phyloP scores from a whole-genome alignment of 257 asterid species.

The Lantana camara region DNA sequence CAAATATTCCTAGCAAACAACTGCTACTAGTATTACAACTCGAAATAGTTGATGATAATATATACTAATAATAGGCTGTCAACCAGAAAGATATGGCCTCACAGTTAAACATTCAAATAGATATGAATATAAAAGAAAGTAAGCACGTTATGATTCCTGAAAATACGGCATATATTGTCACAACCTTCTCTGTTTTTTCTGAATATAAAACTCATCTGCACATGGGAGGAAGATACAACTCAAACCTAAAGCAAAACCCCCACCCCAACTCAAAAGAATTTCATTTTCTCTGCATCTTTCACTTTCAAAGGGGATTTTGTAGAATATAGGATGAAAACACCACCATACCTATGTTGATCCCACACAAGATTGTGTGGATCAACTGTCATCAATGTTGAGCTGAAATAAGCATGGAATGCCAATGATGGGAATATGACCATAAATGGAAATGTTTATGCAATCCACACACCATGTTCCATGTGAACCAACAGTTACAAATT shows the following conservation, averaged over 20 bases:
- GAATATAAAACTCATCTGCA: slow-evolving; percentile 42
- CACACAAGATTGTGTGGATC: slow-evolving; percentile 25
- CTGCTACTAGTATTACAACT: slow-evolving; percentile 25
- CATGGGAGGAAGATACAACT: slow-evolving; percentile 57
- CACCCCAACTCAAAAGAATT: neutral
- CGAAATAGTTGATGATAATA: slow-evolving; percentile 18
- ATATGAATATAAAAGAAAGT: slow-evolving; percentile 5
- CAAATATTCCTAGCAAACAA: slow-evolving; percentile 50
- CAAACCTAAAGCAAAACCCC: slow-evolving; percentile 18
- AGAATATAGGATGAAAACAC: slow-evolving; percentile 39
- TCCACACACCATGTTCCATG: neutral
- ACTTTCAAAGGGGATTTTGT: slow-evolving; percentile 34
- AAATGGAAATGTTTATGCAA: slow-evolving; percentile 11
- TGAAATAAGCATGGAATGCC: neutral
- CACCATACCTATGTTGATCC: slow-evolving; percentile 33
- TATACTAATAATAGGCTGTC: slow-evolving; percentile 4
- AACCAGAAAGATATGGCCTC: slow-evolving; percentile 16
- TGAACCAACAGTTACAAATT: slow-evolving; percentile 4
- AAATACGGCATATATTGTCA: slow-evolving; percentile 45
- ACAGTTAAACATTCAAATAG: neutral
- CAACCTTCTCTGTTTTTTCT: slow-evolving; percentile 34
- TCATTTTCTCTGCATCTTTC: slow-evolving; percentile 24
- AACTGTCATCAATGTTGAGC: slow-evolving; percentile 19
- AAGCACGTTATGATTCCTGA: slow-evolving; percentile 46
- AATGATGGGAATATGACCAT: slow-evolving; percentile 7